Evolutionary conservation across 352 stramenopile species (phyloP).

Genomic region (Phytophthora meadii): DNA sequence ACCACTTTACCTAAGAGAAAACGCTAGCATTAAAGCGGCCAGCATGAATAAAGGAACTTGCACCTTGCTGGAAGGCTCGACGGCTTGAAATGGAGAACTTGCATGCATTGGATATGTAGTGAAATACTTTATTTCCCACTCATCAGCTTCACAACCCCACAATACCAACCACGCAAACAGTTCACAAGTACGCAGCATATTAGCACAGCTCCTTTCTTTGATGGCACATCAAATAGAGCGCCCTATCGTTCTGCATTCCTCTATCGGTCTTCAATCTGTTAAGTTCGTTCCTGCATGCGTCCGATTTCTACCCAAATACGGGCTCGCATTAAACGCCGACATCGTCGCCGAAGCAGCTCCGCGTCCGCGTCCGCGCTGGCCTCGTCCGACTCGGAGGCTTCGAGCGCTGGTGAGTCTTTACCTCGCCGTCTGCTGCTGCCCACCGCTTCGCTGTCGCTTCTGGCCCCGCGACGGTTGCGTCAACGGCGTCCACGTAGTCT

Average conservation of each 20-base stretch:
- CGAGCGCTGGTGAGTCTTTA: conserved; percentile 7
- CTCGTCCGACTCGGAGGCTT: conserved; percentile 25
- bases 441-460: conserved; percentile 23
- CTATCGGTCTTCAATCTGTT: conserved; percentile 8
- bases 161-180: conserved; percentile 29
- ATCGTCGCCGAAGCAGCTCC: conserved; percentile 29
- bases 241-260: neutral
- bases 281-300: conserved; percentile 19
- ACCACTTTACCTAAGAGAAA: neutral
- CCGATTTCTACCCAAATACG: conserved; percentile 36
- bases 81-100: too few species aligned
- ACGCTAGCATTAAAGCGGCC: conserved; percentile 9
- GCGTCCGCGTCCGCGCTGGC: conserved; percentile 15
- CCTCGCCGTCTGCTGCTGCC: conserved; percentile 15
- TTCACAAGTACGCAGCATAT: too few species aligned
- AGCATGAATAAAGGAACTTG: conserved; percentile 15
- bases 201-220: neutral
- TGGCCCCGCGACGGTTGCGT: conserved; percentile 18
- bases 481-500: conserved; percentile 17
- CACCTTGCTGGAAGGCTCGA: too few species aligned
- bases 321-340: conserved; percentile 27
- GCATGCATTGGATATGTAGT: too few species aligned
- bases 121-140: too few species aligned
- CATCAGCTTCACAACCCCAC: conserved; percentile 25
- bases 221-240: conserved; percentile 10